Evolutionary conservation across 345 rosid species (phyloP), one percentile per base, ranked within the genome.

Genomic region (Punica granatum): DNA sequence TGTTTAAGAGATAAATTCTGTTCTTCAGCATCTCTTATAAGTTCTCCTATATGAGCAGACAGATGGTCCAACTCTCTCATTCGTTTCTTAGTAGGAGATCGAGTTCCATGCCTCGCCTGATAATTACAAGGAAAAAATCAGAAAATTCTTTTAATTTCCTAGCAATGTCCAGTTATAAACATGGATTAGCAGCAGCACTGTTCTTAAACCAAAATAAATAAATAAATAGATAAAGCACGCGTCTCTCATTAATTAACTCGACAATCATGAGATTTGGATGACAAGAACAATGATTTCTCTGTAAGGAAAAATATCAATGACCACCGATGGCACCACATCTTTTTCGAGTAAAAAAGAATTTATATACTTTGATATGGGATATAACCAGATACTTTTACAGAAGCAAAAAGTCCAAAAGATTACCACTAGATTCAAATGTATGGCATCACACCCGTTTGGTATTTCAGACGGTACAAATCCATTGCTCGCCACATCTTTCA

Each of bases 51-150:
- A 72, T 75, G 92, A 66, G 78, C 76, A 66, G 96, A 84, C 82
- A 92, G 69, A 72, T 41, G 72, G 41, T 89, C 93, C 68, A 94
- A 66, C 71, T 91, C 98, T 69, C 80, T 73, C 79, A 85, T 82
- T 67, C 97, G 80, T 65, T 89, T 91, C 80, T 84, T 86, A n/a
- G 98, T 89, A 3, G 99, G 99, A 66, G 96, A 80, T 61, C 97
- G 98, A 73, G 99, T 89, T 54, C 99, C 98, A 66, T 91, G 99
- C 74, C 99, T 86, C 76, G 97, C 92, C 99, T 94, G n/a, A 73
- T 11, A 42, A 49, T 42, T 23, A 30, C n/a, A 37, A 64, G 28
- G 25, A 31, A 28, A 23, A 56, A 23, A 41, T 64, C 23, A 23
- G 49, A 34, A 42, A 63, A 63, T 63, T 18, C 43, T 37, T 23